Base-by-base conservation (phyloP, 2,329 filamentous ascomycete species). In the Dactylellina drechsleri region DNA sequence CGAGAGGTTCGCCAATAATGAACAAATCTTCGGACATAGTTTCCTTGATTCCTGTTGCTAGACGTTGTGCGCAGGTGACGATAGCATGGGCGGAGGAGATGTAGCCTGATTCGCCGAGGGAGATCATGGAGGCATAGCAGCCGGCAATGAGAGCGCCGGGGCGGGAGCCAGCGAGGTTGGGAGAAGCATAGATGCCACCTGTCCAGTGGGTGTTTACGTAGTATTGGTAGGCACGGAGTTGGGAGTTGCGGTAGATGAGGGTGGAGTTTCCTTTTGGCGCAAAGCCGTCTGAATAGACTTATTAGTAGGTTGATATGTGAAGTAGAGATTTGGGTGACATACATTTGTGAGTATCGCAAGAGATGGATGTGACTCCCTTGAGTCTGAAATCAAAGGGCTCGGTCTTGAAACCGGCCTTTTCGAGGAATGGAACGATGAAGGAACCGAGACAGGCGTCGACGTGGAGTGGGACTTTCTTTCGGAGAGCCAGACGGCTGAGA, bases 371-470 rank as follows among this genome's bases (percentile, higher is more conserved):
- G 43, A 99, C 95, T 79, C 95, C 95, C 78, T 92, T 92, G 72
- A 96, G 89, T 66, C 91, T 89, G 87, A 99, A 99, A 82, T 99
- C 95, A 81, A 98, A 98, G 4, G 89, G 89, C 78, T 91, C 89
- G 20, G 91, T 87, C 77, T 96, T 92, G 82, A 97, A 98, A 52
- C 95, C 95, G n/a, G 95, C 93, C 80, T 91, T 92, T 77, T 93
- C 90, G 50, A 99, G 90, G 84, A 94, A 92, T 1, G 95, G 93
- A 52, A 99, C 88, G 54, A 99, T 86, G 85, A 99, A 98, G 1
- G 93, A 97, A 45, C 95, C 95, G 16, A 99, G 87, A 81, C 95
- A 99, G 87, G 95, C 98, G 84, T 99, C 95, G 59, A 99, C 94
- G 82, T 99, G 95, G 10, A 99, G 87, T 16, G 93, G 93, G 23